These are phyloP conservation scores for Zarea fungicola DNA, from an alignment of 2,329 filamentous ascomycete species.

Conservation along the genomic window DNA sequence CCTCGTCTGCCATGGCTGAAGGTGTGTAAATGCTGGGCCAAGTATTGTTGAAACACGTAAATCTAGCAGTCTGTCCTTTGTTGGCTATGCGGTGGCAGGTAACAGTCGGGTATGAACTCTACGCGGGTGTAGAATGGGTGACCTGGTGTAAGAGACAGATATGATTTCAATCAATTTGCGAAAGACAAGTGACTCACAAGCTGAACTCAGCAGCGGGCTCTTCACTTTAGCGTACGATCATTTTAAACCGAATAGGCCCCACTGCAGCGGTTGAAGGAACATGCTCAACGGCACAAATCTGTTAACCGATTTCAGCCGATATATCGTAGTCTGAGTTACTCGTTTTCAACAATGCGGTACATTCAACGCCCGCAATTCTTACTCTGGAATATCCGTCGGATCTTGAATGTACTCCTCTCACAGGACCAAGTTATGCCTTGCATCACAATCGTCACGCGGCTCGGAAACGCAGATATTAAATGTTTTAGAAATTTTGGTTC, in stretches of 20 bases:
- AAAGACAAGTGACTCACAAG: constrained; percentile 4
- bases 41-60: too few relatives aligned
- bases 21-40: too few relatives aligned
- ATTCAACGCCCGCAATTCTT: not conserved
- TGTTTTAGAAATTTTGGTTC: constrained; percentile 28
- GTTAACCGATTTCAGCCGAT: too few relatives aligned
- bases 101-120: too few relatives aligned
- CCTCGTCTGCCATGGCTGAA: not conserved
- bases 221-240: not conserved
- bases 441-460: not conserved
- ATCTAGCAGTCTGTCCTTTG: too few relatives aligned
- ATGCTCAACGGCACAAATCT: not conserved
- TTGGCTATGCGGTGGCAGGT: not conserved
- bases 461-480: not conserved
- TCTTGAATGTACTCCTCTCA: too few relatives aligned
- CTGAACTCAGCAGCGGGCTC: not conserved
- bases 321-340: not conserved
- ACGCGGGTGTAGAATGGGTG: too few relatives aligned
- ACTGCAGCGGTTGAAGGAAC: constrained; percentile 3
- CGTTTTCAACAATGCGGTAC: not conserved
- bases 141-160: too few relatives aligned
- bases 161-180: too few relatives aligned
- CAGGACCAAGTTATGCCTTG: not conserved
- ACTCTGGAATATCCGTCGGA: too few relatives aligned
- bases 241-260: not conserved